A percentile compares a stretch with the other conserved stretches of the same genome.
phyloP scores from a whole-genome alignment of 2,329 filamentous ascomycete genomes.

The Purpureocillium lavendulum region DNA sequence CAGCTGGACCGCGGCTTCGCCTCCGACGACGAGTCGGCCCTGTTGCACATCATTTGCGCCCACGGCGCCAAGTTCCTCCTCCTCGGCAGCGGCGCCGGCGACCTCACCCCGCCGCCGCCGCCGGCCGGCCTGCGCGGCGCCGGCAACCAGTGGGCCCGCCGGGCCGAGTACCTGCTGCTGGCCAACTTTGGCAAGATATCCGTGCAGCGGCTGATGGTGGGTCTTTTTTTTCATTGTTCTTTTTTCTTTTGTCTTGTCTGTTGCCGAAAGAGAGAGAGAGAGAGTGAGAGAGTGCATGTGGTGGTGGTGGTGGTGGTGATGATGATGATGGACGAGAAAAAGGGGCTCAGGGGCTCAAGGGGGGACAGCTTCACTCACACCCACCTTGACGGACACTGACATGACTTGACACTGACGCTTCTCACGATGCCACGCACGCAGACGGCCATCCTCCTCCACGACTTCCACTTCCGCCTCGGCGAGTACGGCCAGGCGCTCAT shows the following conservation, averaged over 20 bases:
- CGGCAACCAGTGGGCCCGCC: conserved; percentile 28
- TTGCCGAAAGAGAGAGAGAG: too few relatives aligned
- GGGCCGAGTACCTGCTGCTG: conserved; percentile 25
- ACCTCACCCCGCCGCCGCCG: conserved; percentile 20
- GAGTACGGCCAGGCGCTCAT: conserved; percentile 31
- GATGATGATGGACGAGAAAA: too few relatives aligned
- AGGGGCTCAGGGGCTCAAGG: too few relatives aligned
- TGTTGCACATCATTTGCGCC: conserved; percentile 27
- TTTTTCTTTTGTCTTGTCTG: too few relatives aligned
- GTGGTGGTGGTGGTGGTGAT: too few relatives aligned
- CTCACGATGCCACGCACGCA: conserved; percentile 4
- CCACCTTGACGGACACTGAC: too few relatives aligned
- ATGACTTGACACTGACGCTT: too few relatives aligned
- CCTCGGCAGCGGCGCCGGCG: conserved; percentile 12
- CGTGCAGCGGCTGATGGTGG: conserved; percentile 28
- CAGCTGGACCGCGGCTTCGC: conserved; percentile 27
- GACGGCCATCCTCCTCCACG: conserved; percentile 29
- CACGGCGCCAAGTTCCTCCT: conserved; percentile 31
- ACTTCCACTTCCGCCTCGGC: conserved; percentile 29
- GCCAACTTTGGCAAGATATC: conserved; percentile 30
- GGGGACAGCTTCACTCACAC: too few relatives aligned
- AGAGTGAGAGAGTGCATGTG: too few relatives aligned
- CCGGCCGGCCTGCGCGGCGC: conserved; percentile 21
- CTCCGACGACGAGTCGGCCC: conserved; percentile 25
- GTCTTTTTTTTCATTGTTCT: neutral